Percentiles rank a stretch among this genome's conserved stretches.
phyloP scores from a whole-genome alignment of 306 rosid genomes.

The Parietaria judaica region DNA sequence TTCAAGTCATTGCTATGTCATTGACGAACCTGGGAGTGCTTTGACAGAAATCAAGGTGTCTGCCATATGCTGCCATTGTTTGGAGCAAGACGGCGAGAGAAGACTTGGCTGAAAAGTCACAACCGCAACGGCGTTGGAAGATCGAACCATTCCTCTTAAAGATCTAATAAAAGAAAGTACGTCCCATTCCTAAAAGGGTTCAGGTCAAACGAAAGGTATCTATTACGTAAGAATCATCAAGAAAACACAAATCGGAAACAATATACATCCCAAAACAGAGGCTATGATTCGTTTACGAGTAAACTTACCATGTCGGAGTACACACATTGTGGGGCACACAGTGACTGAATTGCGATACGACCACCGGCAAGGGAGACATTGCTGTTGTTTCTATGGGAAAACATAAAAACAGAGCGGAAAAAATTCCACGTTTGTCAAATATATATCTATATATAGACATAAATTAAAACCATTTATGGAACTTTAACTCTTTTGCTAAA shows the following conservation, averaged over 20 bases:
- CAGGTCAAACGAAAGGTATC: background rate
- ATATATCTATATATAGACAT: too few species aligned
- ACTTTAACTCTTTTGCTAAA: too few species aligned
- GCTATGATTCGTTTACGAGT: background rate
- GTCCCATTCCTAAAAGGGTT: conserved; percentile 66
- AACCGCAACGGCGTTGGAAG: conserved; percentile 71
- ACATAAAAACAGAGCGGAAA: conserved; percentile 5
- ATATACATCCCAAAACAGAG: background rate
- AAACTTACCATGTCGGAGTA: conserved; percentile 50
- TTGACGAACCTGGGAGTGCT: conserved; percentile 71
- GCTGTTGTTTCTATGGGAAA: conserved; percentile 36
- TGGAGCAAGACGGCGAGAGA: conserved; percentile 54
- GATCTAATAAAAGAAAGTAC: conserved; percentile 75
- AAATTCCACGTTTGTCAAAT: too few species aligned
- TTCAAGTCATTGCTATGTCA: conserved; percentile 3
- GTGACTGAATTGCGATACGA: conserved; percentile 80
- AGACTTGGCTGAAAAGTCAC: conserved; percentile 70
- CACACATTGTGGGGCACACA: conserved; percentile 79
- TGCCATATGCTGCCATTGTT: conserved; percentile 86
- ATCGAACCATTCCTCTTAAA: conserved; percentile 49
- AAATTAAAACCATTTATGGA: too few species aligned
- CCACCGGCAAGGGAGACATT: conserved; percentile 46
- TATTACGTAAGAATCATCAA: conserved; percentile 1
- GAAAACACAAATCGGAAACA: background rate
- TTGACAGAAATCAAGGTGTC: conserved; percentile 73